Evolutionary conservation across 768 basidiomycete genomes (phyloP).

Genomic region (Boletus rubropictus): DNA sequence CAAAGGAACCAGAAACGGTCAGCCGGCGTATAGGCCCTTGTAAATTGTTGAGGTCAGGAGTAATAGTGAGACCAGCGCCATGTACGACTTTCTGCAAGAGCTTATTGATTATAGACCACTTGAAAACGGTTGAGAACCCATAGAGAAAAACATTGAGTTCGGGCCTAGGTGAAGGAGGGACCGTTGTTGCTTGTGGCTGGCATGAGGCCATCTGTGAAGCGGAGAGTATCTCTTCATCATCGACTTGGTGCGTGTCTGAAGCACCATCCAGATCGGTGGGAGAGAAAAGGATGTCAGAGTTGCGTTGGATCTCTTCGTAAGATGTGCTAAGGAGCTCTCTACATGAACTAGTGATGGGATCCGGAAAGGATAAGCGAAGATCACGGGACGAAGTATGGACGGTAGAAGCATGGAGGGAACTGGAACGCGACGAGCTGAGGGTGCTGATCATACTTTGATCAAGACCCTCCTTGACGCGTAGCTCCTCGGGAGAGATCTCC

Average conservation of each 20-base stretch:
- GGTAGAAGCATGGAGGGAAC: constrained; percentile 49
- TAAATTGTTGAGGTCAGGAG: constrained; percentile 17
- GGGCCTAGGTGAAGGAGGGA: constrained; percentile 26
- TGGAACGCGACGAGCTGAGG: constrained; percentile 66
- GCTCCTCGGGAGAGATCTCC: constrained; percentile 51
- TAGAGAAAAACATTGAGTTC: constrained; percentile 65
- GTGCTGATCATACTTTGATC: constrained; percentile 83
- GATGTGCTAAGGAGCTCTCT: constrained; percentile 54
- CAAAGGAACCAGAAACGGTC: constrained; percentile 23
- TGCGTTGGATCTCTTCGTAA: constrained; percentile 45
- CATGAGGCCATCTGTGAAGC: constrained; percentile 23
- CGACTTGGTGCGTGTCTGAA: constrained; percentile 12
- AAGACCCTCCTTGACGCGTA: constrained; percentile 64
- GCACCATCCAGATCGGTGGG: constrained; percentile 15
- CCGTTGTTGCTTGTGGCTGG: constrained; percentile 25
- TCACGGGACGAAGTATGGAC: constrained; percentile 62
- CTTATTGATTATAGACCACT: constrained; percentile 56
- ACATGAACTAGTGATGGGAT: constrained; percentile 69
- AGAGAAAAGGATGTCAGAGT: constrained; percentile 31
- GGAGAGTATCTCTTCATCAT: constrained; percentile 32
- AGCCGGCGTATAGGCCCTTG: constrained; percentile 23
- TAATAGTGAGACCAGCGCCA: constrained; percentile 31
- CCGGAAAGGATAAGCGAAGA: constrained; percentile 76
- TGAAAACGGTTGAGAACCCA: constrained; percentile 51
- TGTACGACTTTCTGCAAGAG: constrained; percentile 51